Conservation (phyloP, 139 green algal species). For the Dunaliella primolecta region DNA sequence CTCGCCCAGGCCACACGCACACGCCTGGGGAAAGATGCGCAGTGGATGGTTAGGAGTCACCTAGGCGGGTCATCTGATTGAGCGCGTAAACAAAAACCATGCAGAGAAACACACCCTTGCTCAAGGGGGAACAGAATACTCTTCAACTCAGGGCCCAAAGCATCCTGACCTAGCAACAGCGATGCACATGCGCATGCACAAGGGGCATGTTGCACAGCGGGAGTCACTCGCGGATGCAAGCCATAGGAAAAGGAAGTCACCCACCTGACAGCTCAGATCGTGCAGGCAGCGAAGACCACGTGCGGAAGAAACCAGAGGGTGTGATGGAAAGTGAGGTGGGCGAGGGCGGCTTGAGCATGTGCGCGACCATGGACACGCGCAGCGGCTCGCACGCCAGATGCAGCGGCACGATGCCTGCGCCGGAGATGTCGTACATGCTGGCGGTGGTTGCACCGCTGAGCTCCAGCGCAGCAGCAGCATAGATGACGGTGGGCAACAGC, state of each 20-base stretch:
- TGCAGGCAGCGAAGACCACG: slow-evolving; percentile 24
- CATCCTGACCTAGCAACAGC: too few species aligned
- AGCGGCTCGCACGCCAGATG: slow-evolving; percentile 17
- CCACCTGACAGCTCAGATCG: slow-evolving; percentile 41
- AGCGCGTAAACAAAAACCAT: too few species aligned
- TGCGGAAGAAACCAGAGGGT: slow-evolving; percentile 29
- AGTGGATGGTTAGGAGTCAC: too few species aligned
- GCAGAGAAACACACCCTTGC: too few species aligned
- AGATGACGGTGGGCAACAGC: slow-evolving; percentile 15
- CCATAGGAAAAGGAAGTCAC: neutral
- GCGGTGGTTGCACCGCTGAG: slow-evolving; percentile 4
- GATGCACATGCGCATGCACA: too few species aligned
- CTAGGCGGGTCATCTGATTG: too few species aligned
- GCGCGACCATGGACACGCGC: neutral
- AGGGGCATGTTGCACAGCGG: too few species aligned
- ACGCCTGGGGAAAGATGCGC: slow-evolving; percentile 27
- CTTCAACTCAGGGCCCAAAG: too few species aligned
- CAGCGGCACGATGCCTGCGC: neutral
- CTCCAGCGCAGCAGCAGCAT: slow-evolving; percentile 14
- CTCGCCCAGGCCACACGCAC: slow-evolving; percentile 39
- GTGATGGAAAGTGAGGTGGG: neutral
- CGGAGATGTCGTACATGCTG: neutral
- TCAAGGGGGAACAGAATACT: too few species aligned
- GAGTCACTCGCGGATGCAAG: too few species aligned
- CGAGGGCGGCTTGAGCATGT: slow-evolving; percentile 7